Percentiles rank a stretch among this genome's conserved stretches.
phyloP scores from a whole-genome alignment of 441 rosid genomes.

The Croton setiger region DNA sequence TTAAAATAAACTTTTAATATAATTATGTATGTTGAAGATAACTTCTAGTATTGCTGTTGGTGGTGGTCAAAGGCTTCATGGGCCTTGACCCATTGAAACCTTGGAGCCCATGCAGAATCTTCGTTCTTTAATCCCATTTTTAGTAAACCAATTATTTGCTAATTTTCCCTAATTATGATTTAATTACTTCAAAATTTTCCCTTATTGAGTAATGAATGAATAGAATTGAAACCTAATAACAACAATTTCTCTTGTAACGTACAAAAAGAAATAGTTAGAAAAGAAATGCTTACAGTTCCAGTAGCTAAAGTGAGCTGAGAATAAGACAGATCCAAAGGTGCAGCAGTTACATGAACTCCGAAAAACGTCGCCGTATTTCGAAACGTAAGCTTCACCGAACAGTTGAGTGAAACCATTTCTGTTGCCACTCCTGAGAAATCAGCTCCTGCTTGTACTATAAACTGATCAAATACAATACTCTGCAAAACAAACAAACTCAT shows the following conservation, averaged over 20 bases:
- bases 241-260: neutral
- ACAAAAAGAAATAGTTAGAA: neutral
- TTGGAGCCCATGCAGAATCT: too few relatives aligned
- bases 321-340: constrained; percentile 65
- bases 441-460: constrained; percentile 79
- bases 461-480: constrained; percentile 68
- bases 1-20: too few relatives aligned
- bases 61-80: too few relatives aligned
- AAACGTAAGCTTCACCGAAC: constrained; percentile 61
- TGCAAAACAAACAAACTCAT: constrained; percentile 18
- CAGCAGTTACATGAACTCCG: constrained; percentile 75
- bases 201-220: neutral
- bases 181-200: neutral
- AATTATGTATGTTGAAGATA: too few relatives aligned
- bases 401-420: constrained; percentile 73
- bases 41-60: too few relatives aligned
- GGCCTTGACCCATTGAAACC: too few relatives aligned
- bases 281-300: constrained; percentile 54
- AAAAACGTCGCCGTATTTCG: constrained; percentile 80
- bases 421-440: constrained; percentile 87
- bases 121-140: too few relatives aligned
- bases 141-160: too few relatives aligned
- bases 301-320: constrained; percentile 70
- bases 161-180: too few relatives aligned
- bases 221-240: neutral